phyloP scores from a whole-genome alignment of 176 grass and related monocot species.

The Microstegium vimineum region DNA sequence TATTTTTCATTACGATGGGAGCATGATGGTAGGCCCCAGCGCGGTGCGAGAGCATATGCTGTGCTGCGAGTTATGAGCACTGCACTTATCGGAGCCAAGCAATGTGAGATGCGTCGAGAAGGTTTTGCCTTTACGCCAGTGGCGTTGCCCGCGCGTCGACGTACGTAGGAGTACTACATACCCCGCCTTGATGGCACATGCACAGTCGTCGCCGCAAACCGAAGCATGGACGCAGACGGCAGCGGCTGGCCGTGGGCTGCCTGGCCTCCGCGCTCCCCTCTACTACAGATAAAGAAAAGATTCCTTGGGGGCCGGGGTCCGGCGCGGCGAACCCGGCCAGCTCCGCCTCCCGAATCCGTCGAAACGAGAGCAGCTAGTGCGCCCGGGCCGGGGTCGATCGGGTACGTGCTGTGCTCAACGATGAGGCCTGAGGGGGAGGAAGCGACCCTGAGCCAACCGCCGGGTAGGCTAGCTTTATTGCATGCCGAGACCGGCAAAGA shows the following conservation, averaged over 20 bases:
- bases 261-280: neutral
- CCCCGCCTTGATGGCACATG: conserved; percentile 37
- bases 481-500: conserved; percentile 3
- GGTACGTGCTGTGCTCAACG: too few relatives aligned
- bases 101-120: conserved; percentile 25
- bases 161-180: neutral
- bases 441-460: neutral
- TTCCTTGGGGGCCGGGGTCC: conserved; percentile 12
- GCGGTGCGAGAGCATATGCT: neutral
- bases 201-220: conserved; percentile 1
- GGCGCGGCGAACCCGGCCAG: neutral
- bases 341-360: neutral
- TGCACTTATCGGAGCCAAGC: conserved; percentile 25
- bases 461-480: neutral
- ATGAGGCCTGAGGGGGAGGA: too few relatives aligned
- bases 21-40: neutral
- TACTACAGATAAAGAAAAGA: conserved; percentile 30
- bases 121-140: conserved; percentile 24
- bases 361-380: neutral
- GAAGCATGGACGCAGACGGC: neutral
- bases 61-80: neutral
- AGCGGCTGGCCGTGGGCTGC: neutral
- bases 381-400: too few relatives aligned
- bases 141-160: neutral
- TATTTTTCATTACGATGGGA: neutral